Base-by-base conservation (phyloP, 2,329 filamentous ascomycete species). In the Didymella segeticola region DNA sequence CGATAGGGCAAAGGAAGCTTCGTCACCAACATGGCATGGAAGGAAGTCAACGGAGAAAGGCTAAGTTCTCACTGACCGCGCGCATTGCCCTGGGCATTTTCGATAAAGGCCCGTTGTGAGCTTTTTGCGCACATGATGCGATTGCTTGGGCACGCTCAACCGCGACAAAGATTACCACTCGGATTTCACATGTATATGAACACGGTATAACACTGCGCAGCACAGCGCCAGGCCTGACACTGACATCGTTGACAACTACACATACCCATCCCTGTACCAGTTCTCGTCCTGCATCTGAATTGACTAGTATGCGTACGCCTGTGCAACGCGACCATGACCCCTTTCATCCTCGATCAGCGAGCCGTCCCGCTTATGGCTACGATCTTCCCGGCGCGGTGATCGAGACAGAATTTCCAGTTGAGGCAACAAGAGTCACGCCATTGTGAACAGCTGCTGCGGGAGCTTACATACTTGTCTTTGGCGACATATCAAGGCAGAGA, bases 261-360 rank as follows among this genome's bases (percentile, higher is more conserved):
- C 29, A 36, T 50, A 23, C 19, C 23, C 22, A 22, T 31, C 48
- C 38, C 27, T 58, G 41, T 36, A 27, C 29, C 36, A 29, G 15
- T 60, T 57, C 43, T 62, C 58, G 54, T 62, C 42, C 56, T 53
- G 58, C 62, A 43, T 53, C 58, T 54, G 42, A 29, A 47, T 50
- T 39, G 31, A 34, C 26, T 54, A 46, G 56, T 60, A 56, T 63
- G 60, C 58, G 49, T 57, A 33, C 27, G 38, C 36, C 31, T 20
- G 62, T 61, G 52, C 30, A 43, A 63, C 57, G 17, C 39, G 20
- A 41, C 51, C 39, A 45, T 33, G 45, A 34, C 33, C 39, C 27
- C 27, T 60, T 41, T 47, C 43, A 47, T 34, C 23, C 20, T 37
- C 19, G 9, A 20, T 38, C 48, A n/a, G n/a, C 42, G 45, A 29